Conservation (phyloP, 805 yeast species). For the Wickerhamiella qilinensis region DNA sequence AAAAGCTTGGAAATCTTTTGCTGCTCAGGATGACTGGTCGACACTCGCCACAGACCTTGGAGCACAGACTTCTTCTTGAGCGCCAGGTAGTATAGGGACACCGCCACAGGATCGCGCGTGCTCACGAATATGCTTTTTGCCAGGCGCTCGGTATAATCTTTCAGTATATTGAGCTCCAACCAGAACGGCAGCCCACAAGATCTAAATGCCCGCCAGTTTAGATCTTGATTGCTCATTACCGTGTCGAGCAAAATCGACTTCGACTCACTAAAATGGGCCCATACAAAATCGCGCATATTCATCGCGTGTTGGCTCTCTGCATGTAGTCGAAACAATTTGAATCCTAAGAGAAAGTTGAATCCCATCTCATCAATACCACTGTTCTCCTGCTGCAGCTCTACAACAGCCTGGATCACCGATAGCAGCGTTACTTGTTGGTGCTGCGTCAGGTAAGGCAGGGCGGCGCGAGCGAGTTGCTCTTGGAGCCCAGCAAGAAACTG, state of each 20-base stretch:
- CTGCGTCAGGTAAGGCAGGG: slow-evolving; percentile 69
- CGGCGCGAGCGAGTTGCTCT: slow-evolving; percentile 43
- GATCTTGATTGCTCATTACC: slow-evolving; percentile 22
- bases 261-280: slow-evolving; percentile 77
- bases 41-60: slow-evolving; percentile 69
- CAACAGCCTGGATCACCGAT: slow-evolving; percentile 46
- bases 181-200: slow-evolving; percentile 59
- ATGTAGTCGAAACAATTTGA: slow-evolving; percentile 46
- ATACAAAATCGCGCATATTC: slow-evolving; percentile 64
- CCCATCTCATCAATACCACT: slow-evolving; percentile 47
- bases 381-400: slow-evolving; percentile 20
- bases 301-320: slow-evolving; percentile 34
- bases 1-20: slow-evolving; percentile 67
- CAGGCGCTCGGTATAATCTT: slow-evolving; percentile 42
- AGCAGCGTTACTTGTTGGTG: slow-evolving; percentile 81
- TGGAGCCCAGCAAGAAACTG: too few relatives aligned
- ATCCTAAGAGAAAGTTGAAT: slow-evolving; percentile 51
- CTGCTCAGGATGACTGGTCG: slow-evolving; percentile 62
- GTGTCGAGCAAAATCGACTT: slow-evolving; percentile 46
- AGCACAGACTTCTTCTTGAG: slow-evolving; percentile 60
- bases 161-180: slow-evolving; percentile 34
- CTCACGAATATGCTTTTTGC: slow-evolving; percentile 59
- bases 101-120: slow-evolving; percentile 52
- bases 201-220: slow-evolving; percentile 21
- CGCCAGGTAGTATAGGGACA: slow-evolving; percentile 66